phyloP scores from a whole-genome alignment of 169 alveolate genomes.

The Neospora caninum region DNA sequence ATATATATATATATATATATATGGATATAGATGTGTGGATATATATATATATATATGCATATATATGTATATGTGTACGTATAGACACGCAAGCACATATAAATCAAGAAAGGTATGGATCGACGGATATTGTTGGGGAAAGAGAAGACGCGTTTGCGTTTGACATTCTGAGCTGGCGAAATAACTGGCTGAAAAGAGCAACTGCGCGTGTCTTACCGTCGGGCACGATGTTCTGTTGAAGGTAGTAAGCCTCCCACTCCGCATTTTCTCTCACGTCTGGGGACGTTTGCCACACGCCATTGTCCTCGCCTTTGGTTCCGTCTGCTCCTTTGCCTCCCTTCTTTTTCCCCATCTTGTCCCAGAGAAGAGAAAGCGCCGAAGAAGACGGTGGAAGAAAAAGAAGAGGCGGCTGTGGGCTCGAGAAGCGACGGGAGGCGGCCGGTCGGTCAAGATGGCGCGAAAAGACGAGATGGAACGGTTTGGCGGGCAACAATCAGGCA shows the following conservation, averaged over 20 bases:
- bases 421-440: no score
- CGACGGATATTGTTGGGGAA: not conserved
- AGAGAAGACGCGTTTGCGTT: no score
- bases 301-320: not conserved
- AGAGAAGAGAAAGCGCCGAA: not conserved
- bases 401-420: no score
- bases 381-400: not conserved
- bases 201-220: not conserved
- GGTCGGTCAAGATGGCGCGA: no score
- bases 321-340: not conserved
- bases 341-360: constrained; percentile 6
- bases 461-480: no score
- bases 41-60: not conserved
- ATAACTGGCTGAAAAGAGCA: not conserved
- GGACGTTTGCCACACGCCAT: not conserved
- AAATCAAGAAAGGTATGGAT: not conserved
- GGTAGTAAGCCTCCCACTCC: constrained; percentile 31
- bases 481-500: no score
- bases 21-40: not conserved
- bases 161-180: no score
- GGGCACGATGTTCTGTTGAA: constrained; percentile 14
- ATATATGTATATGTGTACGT: not conserved
- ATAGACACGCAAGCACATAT: not conserved
- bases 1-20: constrained; percentile 1
- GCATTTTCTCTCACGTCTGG: not conserved